Conservation (phyloP, 352 stramenopile genomes). For the Globisporangium okanoganense region DNA sequence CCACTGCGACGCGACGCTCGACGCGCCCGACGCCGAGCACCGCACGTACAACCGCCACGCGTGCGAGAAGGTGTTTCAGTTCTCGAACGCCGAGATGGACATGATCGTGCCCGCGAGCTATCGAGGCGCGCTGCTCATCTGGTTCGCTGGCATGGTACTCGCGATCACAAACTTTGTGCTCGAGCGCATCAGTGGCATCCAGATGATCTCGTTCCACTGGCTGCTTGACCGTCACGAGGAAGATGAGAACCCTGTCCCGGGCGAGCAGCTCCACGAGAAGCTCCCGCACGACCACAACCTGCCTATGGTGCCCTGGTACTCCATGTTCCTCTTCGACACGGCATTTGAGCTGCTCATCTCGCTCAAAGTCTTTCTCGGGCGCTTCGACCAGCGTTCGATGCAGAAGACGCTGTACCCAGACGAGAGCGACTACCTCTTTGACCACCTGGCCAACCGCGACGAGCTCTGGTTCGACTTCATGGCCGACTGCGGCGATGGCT, state of each 20-base stretch:
- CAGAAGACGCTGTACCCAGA: slow-evolving; percentile 79
- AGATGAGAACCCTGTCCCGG: slow-evolving; percentile 40
- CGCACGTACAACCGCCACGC: slow-evolving; percentile 73
- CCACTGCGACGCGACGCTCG: slow-evolving; percentile 69
- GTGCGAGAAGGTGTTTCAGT: slow-evolving; percentile 76
- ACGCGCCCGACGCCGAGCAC: slow-evolving; percentile 16
- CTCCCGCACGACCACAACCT: slow-evolving; percentile 71
- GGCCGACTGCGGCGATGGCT: slow-evolving; percentile 91
- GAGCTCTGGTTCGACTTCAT: slow-evolving; percentile 94
- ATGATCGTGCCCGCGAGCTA: slow-evolving; percentile 74
- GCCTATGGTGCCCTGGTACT: slow-evolving; percentile 94
- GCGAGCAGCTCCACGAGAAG: slow-evolving; percentile 51
- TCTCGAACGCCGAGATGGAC: slow-evolving; percentile 46
- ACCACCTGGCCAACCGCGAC: slow-evolving; percentile 73
- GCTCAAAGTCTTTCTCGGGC: slow-evolving; percentile 91
- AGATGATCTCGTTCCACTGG: slow-evolving; percentile 81
- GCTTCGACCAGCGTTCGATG: slow-evolving; percentile 89
- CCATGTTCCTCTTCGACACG: slow-evolving; percentile 90
- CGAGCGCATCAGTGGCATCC: slow-evolving; percentile 74
- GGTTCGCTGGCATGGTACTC: slow-evolving; percentile 74
- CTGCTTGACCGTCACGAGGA: slow-evolving; percentile 39
- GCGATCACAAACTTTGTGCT: slow-evolving; percentile 84
- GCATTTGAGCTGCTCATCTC: slow-evolving; percentile 91
- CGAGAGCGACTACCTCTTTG: slow-evolving; percentile 75
- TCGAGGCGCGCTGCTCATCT: slow-evolving; percentile 77